These are phyloP conservation scores for Berkeleyomyces rouxiae DNA, from an alignment of 2,329 filamentous ascomycete genomes.

Conservation along the genomic window DNA sequence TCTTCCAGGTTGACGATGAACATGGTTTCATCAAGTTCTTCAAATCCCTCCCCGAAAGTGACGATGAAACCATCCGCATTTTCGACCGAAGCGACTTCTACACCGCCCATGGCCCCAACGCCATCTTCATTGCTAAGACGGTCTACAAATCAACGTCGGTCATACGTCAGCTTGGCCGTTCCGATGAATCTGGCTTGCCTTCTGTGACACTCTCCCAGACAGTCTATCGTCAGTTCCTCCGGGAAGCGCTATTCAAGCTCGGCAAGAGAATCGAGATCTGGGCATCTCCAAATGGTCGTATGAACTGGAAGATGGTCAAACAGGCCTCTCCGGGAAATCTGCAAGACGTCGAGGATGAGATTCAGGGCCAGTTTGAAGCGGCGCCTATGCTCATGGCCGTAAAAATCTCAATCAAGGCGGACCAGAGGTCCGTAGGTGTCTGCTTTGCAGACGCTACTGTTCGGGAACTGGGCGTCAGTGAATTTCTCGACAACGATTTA, in stretches of 20 bases:
- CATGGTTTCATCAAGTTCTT: conserved; percentile 94
- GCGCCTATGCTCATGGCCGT: conserved; percentile 91
- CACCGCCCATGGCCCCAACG: conserved; percentile 79
- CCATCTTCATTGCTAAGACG: conserved; percentile 64
- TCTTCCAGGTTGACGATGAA: conserved; percentile 73
- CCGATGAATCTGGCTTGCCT: conserved; percentile 65
- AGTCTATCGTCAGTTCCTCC: conserved; percentile 86
- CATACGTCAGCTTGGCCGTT: conserved; percentile 71
- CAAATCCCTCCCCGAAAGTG: conserved; percentile 59
- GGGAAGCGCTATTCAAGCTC: conserved; percentile 81
- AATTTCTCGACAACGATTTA: conserved; percentile 96
- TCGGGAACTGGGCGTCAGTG: conserved; percentile 84
- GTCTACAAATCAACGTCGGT: conserved; percentile 98
- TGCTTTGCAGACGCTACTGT: conserved; percentile 97
- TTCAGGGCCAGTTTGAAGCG: conserved; percentile 70
- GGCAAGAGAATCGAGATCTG: conserved; percentile 88
- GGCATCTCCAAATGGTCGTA: conserved; percentile 56
- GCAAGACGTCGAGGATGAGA: conserved; percentile 90
- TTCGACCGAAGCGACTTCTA: conserved; percentile 94
- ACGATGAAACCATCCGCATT: conserved; percentile 65
- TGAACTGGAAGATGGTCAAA: conserved; percentile 84
- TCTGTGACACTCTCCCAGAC: conserved; percentile 94
- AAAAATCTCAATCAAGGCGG: conserved; percentile 77
- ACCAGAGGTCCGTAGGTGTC: conserved; percentile 75
- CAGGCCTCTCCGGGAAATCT: conserved; percentile 90